Evolutionary conservation across 2,329 filamentous ascomycete genomes (phyloP), one percentile per base, ranked within the genome.

Genomic region (Pseudocercospora pini-densiflorae): DNA sequence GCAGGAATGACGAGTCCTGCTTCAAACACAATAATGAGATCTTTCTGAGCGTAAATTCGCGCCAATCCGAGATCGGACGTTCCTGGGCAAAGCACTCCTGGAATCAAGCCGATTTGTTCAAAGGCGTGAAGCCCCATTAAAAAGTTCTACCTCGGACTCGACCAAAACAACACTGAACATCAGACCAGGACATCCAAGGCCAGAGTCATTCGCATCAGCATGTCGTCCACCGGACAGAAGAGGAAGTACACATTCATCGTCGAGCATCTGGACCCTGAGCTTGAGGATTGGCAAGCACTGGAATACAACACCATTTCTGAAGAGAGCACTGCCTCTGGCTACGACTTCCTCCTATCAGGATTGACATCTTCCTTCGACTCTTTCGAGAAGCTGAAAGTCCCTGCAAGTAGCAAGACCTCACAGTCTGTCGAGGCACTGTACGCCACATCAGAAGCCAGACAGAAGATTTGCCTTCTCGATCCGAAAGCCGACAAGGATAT

Each of bases 211-310:
- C 36, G 36, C 36, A 16, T 40, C 36, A n/a, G 5, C 23, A 67
- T 67, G 67, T 29, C 59, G 6, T 36, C 59, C 24, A 31, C 59
- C 9, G 61, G 57, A 2, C 53, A 63, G 10, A 51, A 63, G 43
- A 61, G 49, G 40, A 72, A 69, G 40, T 70, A 93, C 80, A 94
- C 89, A 51, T 97, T 95, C 81, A 92, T 98, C 75, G 94, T 98
- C 74, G 94, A 98, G 84, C 94, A 99, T 81, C 89, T 99, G 71
- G 95, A 99, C 82, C 90, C 92, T 47, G 95, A 99, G 80, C 86
- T 99, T 31, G 95, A 96, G 36, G 87, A 89, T 47, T 99, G 95
- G 95, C 98, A 95, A 24, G 89, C 92, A 70, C 87, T 98, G 61
- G 95, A 99, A 82, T 99, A 99, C 82, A 83, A 88, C 63, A 88